A percentile compares a stretch with the other conserved stretches of the same genome.
phyloP scores from a whole-genome alignment of 352 stramenopile genomes.

The Plasmopara viticola region DNA sequence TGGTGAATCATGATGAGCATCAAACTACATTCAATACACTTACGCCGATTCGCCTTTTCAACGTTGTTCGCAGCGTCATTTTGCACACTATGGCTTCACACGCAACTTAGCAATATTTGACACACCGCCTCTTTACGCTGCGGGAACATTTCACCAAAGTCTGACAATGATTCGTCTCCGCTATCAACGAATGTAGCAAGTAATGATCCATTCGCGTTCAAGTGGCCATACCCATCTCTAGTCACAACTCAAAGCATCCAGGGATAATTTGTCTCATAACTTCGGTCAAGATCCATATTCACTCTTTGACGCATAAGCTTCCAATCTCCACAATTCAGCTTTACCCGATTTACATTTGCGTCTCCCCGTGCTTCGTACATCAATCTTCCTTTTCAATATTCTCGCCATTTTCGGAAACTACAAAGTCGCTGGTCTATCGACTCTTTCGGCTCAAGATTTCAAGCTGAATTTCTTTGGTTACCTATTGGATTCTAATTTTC shows the following conservation, averaged over 20 bases:
- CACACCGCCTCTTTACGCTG: too few species aligned
- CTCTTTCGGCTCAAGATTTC: too few species aligned
- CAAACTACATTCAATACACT: neutral
- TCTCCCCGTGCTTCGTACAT: too few species aligned
- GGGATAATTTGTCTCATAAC: neutral
- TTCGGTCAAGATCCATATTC: slow-evolving; percentile 2
- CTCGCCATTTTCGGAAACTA: too few species aligned
- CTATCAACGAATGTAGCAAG: neutral
- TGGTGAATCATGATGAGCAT: neutral
- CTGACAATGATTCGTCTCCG: too few species aligned
- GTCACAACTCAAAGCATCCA: slow-evolving; percentile 1
- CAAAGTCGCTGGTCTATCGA: too few species aligned
- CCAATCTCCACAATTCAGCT: too few species aligned
- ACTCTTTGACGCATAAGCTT: neutral
- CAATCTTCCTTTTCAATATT: too few species aligned
- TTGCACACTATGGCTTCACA: slow-evolving; percentile 4
- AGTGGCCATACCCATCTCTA: neutral
- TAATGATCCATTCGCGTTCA: neutral
- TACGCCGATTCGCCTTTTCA: slow-evolving; percentile 2
- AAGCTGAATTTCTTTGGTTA: too few species aligned
- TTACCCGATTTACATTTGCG: too few species aligned
- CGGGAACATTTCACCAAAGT: too few species aligned
- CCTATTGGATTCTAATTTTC: too few species aligned
- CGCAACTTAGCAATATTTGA: neutral
- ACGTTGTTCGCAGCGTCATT: slow-evolving; percentile 2